Conservation (phyloP, 2,329 filamentous ascomycete species). For the Gremmenia infestans region DNA sequence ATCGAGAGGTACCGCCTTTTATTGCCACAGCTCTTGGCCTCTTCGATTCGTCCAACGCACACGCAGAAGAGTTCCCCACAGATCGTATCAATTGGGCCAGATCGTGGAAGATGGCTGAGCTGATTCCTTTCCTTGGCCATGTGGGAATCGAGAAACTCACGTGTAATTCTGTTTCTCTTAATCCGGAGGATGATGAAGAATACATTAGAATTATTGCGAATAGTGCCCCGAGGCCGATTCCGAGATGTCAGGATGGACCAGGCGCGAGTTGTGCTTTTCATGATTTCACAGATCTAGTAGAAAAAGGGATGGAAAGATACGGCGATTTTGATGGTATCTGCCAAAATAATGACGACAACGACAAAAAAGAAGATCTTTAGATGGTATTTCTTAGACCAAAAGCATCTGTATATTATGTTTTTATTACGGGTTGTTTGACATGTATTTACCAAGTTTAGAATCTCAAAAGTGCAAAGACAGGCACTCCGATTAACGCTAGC, state of each 20-base stretch:
- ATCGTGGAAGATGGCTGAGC: constrained; percentile 57
- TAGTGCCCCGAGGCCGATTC: constrained; percentile 43
- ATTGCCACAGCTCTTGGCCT: constrained; percentile 63
- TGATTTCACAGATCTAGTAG: constrained; percentile 39
- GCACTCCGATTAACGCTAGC: no score
- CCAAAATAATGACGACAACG: constrained; percentile 16
- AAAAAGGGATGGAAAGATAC: constrained; percentile 34
- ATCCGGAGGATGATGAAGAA: constrained; percentile 43
- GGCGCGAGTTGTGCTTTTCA: constrained; percentile 44
- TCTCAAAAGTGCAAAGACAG: no score
- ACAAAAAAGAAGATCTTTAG: neutral
- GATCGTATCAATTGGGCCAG: constrained; percentile 58
- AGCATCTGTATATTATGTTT: neutral
- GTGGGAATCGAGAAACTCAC: constrained; percentile 61
- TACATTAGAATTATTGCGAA: constrained; percentile 50
- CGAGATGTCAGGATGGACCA: constrained; percentile 45
- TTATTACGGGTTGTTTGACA: no score
- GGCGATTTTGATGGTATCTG: constrained; percentile 30
- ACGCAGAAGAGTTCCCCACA: constrained; percentile 61
- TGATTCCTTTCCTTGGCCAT: constrained; percentile 62
- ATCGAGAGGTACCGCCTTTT: constrained; percentile 63
- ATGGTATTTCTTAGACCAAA: neutral
- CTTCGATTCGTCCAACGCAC: constrained; percentile 60
- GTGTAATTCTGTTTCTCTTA: constrained; percentile 50
- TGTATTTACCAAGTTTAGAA: no score